Percentiles rank a stretch among this genome's conserved stretches.
Evolutionary conservation across 176 grass and related monocot species (phyloP).

Genomic region (Urochloa ruziziensis): DNA sequence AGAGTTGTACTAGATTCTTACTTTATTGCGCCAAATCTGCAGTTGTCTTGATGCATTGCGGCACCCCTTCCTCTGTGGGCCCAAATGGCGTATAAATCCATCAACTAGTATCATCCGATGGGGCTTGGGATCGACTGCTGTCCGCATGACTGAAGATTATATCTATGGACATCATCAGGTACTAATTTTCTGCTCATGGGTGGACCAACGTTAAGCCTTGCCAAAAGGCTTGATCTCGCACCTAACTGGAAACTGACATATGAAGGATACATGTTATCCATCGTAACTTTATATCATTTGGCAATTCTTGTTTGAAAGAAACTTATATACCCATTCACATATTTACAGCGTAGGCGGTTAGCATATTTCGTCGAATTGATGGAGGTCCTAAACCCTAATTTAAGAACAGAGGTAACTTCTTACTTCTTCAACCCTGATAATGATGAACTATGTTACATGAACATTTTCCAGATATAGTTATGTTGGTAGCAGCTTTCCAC

Average conservation of each 20-base stretch:
- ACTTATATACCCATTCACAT: constrained; percentile 35
- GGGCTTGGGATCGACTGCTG: constrained; percentile 90
- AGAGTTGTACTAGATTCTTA: background rate
- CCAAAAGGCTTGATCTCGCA: constrained; percentile 13
- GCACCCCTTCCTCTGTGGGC: constrained; percentile 94
- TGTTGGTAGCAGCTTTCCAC: background rate
- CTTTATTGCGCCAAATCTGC: constrained; percentile 12
- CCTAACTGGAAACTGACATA: background rate
- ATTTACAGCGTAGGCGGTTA: constrained; percentile 73
- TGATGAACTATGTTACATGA: constrained; percentile 22
- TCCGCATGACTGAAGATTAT: constrained; percentile 95
- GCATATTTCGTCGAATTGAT: constrained; percentile 90
- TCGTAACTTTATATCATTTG: background rate
- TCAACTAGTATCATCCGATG: constrained; percentile 71
- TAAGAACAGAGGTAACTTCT: constrained; percentile 61
- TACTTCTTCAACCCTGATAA: constrained; percentile 19
- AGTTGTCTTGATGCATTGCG: constrained; percentile 88
- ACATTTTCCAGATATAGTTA: constrained; percentile 9
- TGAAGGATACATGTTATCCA: constrained; percentile 2
- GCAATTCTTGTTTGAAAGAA: background rate
- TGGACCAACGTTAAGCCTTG: constrained; percentile 24
- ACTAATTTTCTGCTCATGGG: constrained; percentile 9
- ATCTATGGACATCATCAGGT: constrained; percentile 92
- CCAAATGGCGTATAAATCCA: constrained; percentile 83
- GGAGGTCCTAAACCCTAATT: constrained; percentile 78